These are phyloP conservation scores for Pistacia atlantica DNA, from an alignment of 345 rosid species.

Conservation along the genomic window DNA sequence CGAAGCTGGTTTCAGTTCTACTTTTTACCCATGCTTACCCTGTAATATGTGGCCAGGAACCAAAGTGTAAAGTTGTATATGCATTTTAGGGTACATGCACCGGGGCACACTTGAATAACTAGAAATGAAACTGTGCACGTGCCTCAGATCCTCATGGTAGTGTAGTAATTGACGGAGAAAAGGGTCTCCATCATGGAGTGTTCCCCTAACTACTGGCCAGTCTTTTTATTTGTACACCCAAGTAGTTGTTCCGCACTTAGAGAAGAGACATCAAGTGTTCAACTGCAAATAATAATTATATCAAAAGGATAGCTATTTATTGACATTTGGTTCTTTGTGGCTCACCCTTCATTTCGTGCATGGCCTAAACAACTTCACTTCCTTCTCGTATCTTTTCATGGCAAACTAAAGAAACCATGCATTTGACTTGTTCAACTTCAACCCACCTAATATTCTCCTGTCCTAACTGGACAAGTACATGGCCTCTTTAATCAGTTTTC, in stretches of 20 bases:
- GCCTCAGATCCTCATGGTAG: not conserved
- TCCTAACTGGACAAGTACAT: not conserved
- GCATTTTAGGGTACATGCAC: too few relatives aligned
- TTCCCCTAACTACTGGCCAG: not conserved
- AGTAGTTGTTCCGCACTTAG: not conserved
- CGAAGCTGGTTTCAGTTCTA: too few relatives aligned
- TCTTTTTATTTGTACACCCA: not conserved
- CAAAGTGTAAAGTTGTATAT: too few relatives aligned
- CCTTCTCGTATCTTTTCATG: not conserved
- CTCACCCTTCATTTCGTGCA: not conserved
- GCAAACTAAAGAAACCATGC: not conserved
- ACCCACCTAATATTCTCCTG: not conserved
- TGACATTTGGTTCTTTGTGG: not conserved
- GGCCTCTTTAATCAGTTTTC: not conserved
- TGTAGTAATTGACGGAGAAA: not conserved
- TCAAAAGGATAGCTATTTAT: not conserved
- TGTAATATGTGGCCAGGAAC: too few relatives aligned
- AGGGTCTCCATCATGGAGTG: constrained; percentile 10
- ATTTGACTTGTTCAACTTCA: not conserved
- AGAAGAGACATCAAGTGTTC: constrained; percentile 7
- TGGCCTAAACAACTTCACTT: not conserved
- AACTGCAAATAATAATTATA: not conserved
- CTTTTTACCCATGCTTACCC: too few relatives aligned
- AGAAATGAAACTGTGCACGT: constrained; percentile 3
- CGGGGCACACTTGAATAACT: not conserved